A percentile compares a stretch with the other conserved stretches of the same genome.
These are phyloP conservation scores for Rosa rugosa DNA, from an alignment of 306 rosid species.

Conservation along the genomic window DNA sequence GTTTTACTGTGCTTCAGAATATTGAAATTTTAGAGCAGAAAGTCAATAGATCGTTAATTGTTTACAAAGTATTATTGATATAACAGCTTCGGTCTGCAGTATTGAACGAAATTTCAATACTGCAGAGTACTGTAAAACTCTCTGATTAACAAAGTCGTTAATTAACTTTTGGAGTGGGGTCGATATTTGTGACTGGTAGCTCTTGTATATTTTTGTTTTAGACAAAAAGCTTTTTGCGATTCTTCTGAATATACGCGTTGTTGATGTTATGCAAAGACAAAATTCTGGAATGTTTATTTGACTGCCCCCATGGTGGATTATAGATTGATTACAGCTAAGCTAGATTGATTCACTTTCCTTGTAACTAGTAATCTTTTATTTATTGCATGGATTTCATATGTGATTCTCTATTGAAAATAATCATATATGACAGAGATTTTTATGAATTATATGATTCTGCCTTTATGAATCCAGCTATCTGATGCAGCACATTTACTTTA, in stretches of 20 bases:
- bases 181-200: slow-evolving; percentile 5
- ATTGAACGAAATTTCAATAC: too few relatives aligned
- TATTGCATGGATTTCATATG: not conserved
- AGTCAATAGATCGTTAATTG: too few relatives aligned
- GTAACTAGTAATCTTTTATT: not conserved
- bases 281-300: slow-evolving; percentile 27
- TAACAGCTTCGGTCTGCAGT: too few relatives aligned
- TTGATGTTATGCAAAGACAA: slow-evolving; percentile 13
- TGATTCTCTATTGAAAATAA: not conserved
- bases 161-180: slow-evolving; percentile 6
- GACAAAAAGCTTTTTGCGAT: slow-evolving; percentile 8
- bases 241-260: not conserved
- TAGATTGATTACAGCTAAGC: slow-evolving; percentile 31
- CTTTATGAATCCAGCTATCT: not conserved
- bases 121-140: too few relatives aligned
- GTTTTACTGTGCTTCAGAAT: too few relatives aligned
- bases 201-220: slow-evolving; percentile 27
- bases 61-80: too few relatives aligned
- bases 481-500: too few relatives aligned
- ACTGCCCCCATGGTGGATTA: not conserved
- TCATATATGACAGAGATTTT: not conserved
- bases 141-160: too few relatives aligned
- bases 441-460: not conserved
- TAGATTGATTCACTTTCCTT: not conserved
- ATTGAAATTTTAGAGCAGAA: too few relatives aligned